Conservation (phyloP, 352 stramenopile species). For the Pythium periplocum region DNA sequence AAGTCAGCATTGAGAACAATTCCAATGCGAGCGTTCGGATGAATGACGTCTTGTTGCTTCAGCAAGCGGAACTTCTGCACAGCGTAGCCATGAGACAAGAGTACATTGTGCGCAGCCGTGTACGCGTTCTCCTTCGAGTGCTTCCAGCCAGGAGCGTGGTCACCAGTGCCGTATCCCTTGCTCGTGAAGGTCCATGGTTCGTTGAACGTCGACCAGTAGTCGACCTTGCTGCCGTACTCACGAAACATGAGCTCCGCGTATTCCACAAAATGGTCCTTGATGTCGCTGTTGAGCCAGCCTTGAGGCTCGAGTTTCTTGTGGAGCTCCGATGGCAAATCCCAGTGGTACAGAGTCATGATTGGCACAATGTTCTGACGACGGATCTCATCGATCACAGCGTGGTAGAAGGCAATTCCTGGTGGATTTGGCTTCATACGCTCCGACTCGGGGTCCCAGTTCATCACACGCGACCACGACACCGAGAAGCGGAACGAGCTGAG, state of each 20-base stretch:
- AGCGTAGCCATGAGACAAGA: constrained; percentile 86
- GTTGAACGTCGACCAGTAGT: constrained; percentile 95
- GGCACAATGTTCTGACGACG: constrained; percentile 73
- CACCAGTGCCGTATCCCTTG: constrained; percentile 81
- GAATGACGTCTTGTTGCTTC: constrained; percentile 34
- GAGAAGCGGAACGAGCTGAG: constrained; percentile 91
- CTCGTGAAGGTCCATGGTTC: constrained; percentile 88
- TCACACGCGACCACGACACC: constrained; percentile 90
- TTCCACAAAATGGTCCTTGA: constrained; percentile 72
- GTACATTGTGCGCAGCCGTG: constrained; percentile 80
- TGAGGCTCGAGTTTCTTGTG: constrained; percentile 70
- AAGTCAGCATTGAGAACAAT: constrained; percentile 90
- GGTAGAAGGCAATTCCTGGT: constrained; percentile 91
- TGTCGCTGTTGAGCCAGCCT: constrained; percentile 60
- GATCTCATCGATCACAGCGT: constrained; percentile 87
- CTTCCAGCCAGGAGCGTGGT: constrained; percentile 25
- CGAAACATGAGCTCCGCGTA: constrained; percentile 90
- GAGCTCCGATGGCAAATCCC: constrained; percentile 90
- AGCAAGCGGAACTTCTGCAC: constrained; percentile 85
- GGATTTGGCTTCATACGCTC: constrained; percentile 70
- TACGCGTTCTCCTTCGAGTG: constrained; percentile 43
- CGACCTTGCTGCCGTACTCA: constrained; percentile 88
- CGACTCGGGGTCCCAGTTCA: constrained; percentile 63
- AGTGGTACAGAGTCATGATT: constrained; percentile 96
- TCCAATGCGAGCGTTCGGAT: constrained; percentile 74